Evolutionary conservation across 1,284 basidiomycete species (phyloP).

Genomic region (Leccinum pseudoinsigne): DNA sequence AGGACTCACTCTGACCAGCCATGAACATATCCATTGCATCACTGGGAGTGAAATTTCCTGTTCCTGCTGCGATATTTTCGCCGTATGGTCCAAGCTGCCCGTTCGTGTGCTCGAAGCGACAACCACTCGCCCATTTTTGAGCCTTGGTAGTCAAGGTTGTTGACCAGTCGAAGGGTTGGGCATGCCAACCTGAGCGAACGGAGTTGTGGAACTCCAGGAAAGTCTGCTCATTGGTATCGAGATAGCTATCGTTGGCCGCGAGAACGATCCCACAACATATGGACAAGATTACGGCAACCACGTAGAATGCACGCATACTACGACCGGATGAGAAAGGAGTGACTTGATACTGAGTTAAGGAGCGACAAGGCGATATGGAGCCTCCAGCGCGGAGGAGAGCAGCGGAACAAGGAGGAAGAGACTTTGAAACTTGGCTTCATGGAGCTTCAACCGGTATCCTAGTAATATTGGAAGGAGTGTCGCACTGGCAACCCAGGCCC

Average conservation of each 20-base stretch:
- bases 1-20: slow-evolving; percentile 45
- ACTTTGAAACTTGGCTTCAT: neutral
- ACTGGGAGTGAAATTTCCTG: slow-evolving; percentile 44
- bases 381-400: neutral
- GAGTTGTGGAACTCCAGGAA: slow-evolving; percentile 51
- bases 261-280: slow-evolving; percentile 2
- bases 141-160: slow-evolving; percentile 44
- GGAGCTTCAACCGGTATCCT: neutral
- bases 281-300: slow-evolving; percentile 5
- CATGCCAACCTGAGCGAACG: slow-evolving; percentile 43
- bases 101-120: slow-evolving; percentile 47
- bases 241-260: slow-evolving; percentile 3
- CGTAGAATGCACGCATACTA: slow-evolving; percentile 10
- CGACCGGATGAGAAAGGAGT: slow-evolving; percentile 4
- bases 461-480: neutral
- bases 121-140: slow-evolving; percentile 48
- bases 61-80: slow-evolving; percentile 57
- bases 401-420: neutral
- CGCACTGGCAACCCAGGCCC: neutral
- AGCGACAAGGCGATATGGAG: neutral
- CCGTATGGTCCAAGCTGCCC: slow-evolving; percentile 47
- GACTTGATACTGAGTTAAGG: slow-evolving; percentile 2
- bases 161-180: slow-evolving; percentile 48
- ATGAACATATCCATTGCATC: slow-evolving; percentile 49
- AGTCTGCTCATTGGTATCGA: slow-evolving; percentile 16